These are phyloP conservation scores for Lasiosphaeris hirsuta DNA, from an alignment of 495 filamentous ascomycete genomes.

Conservation along the genomic window DNA sequence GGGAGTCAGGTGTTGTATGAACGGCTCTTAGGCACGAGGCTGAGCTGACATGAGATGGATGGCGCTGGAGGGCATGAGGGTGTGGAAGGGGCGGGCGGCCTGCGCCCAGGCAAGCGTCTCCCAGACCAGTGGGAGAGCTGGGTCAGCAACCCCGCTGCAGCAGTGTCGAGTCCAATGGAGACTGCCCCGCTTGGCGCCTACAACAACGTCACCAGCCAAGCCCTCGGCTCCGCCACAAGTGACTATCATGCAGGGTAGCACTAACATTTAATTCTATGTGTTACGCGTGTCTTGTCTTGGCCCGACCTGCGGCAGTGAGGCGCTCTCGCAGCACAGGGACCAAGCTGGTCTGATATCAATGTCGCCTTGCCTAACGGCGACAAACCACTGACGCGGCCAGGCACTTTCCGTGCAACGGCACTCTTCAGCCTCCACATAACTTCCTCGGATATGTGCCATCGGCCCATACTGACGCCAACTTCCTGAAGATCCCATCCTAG, in stretches of 20 bases:
- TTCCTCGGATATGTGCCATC: neutral
- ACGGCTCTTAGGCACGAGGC: slow-evolving; percentile 8
- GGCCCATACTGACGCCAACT: no score
- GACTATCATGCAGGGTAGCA: no score
- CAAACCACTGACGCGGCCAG: neutral
- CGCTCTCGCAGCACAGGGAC: neutral
- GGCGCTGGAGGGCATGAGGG: neutral
- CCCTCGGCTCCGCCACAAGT: no score
- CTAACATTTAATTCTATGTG: no score
- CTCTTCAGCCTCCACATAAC: neutral
- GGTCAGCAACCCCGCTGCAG: no score
- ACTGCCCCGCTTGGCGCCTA: no score
- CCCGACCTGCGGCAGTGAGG: no score
- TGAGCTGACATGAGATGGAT: slow-evolving; percentile 8
- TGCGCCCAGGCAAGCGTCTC: neutral
- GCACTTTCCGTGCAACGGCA: neutral
- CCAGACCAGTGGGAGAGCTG: neutral
- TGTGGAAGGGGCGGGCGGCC: neutral
- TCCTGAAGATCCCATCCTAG: no score
- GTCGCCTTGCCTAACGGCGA: neutral
- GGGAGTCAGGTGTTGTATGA: slow-evolving; percentile 3
- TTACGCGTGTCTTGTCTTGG: no score
- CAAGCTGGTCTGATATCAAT: neutral
- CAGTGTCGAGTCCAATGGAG: no score
- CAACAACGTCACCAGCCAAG: no score